phyloP scores from a whole-genome alignment of 371 early-diverging fungal species.

The Actinomortierella wolfii region DNA sequence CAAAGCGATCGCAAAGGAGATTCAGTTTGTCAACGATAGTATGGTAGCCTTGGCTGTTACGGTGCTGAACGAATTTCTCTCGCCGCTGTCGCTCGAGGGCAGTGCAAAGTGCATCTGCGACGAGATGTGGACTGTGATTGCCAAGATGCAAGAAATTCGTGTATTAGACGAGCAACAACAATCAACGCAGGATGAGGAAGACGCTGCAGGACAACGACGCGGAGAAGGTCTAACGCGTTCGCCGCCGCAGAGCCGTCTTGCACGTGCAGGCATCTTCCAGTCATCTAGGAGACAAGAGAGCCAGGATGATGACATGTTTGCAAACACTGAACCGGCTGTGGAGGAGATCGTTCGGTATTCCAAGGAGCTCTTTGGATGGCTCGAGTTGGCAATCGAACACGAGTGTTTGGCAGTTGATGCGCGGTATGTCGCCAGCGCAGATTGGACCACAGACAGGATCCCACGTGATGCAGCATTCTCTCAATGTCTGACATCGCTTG shows the following conservation, averaged over 20 bases:
- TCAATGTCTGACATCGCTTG: conserved; percentile 19
- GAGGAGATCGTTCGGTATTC: conserved; percentile 28
- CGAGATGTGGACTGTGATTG: conserved; percentile 22
- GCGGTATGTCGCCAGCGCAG: conserved; percentile 19
- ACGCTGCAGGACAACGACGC: conserved; percentile 1
- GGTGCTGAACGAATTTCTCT: conserved; percentile 20
- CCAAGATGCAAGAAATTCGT: conserved; percentile 13
- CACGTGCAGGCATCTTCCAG: too few relatives aligned
- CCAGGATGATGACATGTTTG: too few relatives aligned
- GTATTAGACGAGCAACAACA: background rate
- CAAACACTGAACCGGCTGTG: background rate
- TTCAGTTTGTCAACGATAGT: conserved; percentile 25
- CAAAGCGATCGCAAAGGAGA: conserved; percentile 22
- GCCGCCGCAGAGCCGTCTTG: too few relatives aligned
- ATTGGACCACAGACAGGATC: conserved; percentile 31
- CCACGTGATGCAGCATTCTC: conserved; percentile 40
- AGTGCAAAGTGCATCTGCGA: conserved; percentile 16
- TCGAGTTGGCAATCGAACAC: conserved; percentile 31
- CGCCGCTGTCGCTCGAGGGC: conserved; percentile 13
- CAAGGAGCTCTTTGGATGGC: conserved; percentile 23
- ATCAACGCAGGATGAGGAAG: too few relatives aligned
- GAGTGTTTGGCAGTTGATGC: conserved; percentile 36
- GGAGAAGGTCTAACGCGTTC: too few relatives aligned
- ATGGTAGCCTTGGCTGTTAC: conserved; percentile 23
- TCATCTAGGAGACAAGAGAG: too few relatives aligned